phyloP scores from a whole-genome alignment of 441 rosid species.

The Oxalis stricta region DNA sequence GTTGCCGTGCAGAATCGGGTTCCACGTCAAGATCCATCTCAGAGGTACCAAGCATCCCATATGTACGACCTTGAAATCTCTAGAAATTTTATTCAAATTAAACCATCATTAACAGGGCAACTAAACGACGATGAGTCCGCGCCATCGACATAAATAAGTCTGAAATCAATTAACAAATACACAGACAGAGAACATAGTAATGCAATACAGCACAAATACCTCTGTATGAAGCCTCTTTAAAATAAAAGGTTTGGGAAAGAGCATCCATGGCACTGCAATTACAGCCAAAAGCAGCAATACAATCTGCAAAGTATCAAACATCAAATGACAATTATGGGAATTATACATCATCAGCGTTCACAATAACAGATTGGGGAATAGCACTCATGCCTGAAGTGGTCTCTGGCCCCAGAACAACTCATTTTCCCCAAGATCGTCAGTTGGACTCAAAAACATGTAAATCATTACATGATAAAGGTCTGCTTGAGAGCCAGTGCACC shows the following conservation, averaged over 20 bases:
- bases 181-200: not conserved
- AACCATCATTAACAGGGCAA: no score
- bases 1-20: slow-evolving; percentile 76
- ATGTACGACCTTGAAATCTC: slow-evolving; percentile 96
- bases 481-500: slow-evolving; percentile 97
- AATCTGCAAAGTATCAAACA: slow-evolving; percentile 50
- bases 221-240: slow-evolving; percentile 77
- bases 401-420: slow-evolving; percentile 92
- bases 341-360: slow-evolving; percentile 3
- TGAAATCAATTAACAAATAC: not conserved
- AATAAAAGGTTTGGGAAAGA: slow-evolving; percentile 91
- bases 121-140: no score
- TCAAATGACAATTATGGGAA: slow-evolving; percentile 8
- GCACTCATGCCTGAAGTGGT: slow-evolving; percentile 57
- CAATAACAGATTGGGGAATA: slow-evolving; percentile 3
- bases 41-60: slow-evolving; percentile 72
- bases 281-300: slow-evolving; percentile 65
- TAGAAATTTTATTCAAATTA: slow-evolving; percentile 8
- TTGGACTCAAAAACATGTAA: slow-evolving; percentile 94
- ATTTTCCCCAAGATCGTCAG: slow-evolving; percentile 81
- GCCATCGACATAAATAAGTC: not conserved
- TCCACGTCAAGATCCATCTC: slow-evolving; percentile 69
- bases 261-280: slow-evolving; percentile 97
- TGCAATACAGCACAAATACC: slow-evolving; percentile 28
- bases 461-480: slow-evolving; percentile 99